Evolutionary conservation across 2,329 filamentous ascomycete species (phyloP), one percentile per base, ranked within the genome.

Genomic region (Davidsoniella australis): DNA sequence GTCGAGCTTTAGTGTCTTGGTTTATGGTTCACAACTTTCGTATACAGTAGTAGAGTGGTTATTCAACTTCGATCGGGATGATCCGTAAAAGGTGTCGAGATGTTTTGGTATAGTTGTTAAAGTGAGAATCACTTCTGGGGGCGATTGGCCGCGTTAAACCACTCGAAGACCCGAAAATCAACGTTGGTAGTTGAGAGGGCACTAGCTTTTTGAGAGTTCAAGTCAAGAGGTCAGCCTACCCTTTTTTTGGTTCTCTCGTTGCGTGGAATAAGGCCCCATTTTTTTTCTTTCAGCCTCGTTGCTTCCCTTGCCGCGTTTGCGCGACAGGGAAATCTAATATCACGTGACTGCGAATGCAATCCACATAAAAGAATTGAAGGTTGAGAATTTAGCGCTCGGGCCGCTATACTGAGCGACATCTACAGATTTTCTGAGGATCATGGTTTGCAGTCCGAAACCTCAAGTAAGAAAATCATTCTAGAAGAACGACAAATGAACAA

Each of bases 261-360:
- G 20, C 48, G 48, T 42, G 43, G 46, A 50, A 50, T 36, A 39
- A 49, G 50, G 47, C 39, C 50, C 51, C 47, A 49, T 47, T 47
- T 47, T 47, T 49, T 49, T 47, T 39, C 26, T 33, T 41, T 53
- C 51, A 53, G 51, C 51, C 51, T 53, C 47, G 50, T 43, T 41
- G 23, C 41, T n/a, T 12, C n/a, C 10, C 26, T 29, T 42, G 41
- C 18, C 51, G 51, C 51, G 51, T 49, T 48, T 48, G 47, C 47
- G 51, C 51, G 51, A 40, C 41, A 23, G 12, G 16, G 8, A n/a
- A 43, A 23, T 41, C 23, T 48, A 45, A 41, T 40, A 5, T 10
- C 51, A 53, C 51, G 51, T 53, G 51, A 53, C 26, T 33, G 2
- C 4, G 2, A 49, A 39, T 33, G 29, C 4, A 33, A 33, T 33